Evolutionary conservation across 2,329 filamentous ascomycete genomes (phyloP), one percentile per base, ranked within the genome.

Genomic region (Didymella segeticola): DNA sequence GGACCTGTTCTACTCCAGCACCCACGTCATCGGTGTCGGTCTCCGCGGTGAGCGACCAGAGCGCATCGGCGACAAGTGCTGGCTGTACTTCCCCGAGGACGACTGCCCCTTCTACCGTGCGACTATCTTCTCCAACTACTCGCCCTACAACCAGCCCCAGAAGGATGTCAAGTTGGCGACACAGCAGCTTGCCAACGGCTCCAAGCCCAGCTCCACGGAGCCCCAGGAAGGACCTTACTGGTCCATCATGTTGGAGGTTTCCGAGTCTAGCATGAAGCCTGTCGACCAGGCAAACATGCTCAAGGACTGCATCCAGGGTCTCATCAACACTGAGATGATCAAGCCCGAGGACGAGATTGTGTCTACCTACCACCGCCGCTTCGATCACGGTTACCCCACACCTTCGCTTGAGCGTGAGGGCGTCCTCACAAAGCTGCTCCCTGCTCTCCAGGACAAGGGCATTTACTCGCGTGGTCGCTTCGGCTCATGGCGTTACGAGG

Each of bases 41-140:
- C 84, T 99, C 71, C 91, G 95, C 73, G 95, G 95, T 63, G 85
- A 83, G 70, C 91, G 95, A 65, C 95, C 95, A 31, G 92, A 96
- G 78, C 89, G 91, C 74, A 99, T 99, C 67, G 95, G 95, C 63
- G 95, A 99, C 83, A 99, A 98, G 86, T 99, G 95, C 87, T 99
- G 95, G 93, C 83, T 99, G 64, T 99, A 99, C 86, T 99, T 98
- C 87, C 95, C 95, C 60, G 95, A 99, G 79, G 89, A 96, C 78
- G 89, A 99, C 85, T 97, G 92, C 83, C 92, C 92, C 75, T 99
- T 99, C 85, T 99, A 99, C 85, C 91, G 95, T 68, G 95, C 95
- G 72, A 99, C 95, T 73, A 98, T 99, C 81, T 99, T 99, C 86
- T 98, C 93, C 79, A 99, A 99, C 86, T 99, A 99, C 85, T 98